Base-by-base conservation (phyloP, 2,329 filamentous ascomycete species). In the Fusarium heterosporum region DNA sequence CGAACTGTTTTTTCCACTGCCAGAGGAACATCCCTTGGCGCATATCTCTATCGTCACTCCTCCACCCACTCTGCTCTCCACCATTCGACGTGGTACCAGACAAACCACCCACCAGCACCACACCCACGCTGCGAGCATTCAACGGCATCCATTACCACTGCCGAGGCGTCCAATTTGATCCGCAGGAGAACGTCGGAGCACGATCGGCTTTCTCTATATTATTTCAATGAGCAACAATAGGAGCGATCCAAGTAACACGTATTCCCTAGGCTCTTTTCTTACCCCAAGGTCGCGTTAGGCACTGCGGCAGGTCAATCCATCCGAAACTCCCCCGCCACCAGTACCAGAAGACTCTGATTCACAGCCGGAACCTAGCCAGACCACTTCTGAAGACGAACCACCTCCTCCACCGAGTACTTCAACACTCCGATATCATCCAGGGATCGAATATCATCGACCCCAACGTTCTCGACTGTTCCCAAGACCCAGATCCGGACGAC, bases 251-350 rank as follows among this genome's bases (percentile, higher is more conserved):
- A 49, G 64, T 51, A 70, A 55, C 53, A 64, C 56, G 56, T 60
- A 58, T 59, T 50, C 55, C 58, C 16, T 10, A 17, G n/a, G 34
- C 34, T 36, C 34, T 10, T 16, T 9, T 17, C 16, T n/a, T 36
- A n/a, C 16, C 16, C 34, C 16, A 55, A 57, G 56, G 64, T 69
- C 73, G 68, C 74, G 73, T 76, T 76, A 75, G 74, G 74, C 45
- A 70, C 68, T 50, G 51, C 52, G 45, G 45, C 42, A 30, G 28
- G 48, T 51, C 58, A 46, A 46, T 51, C 17, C 45, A 26, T 55
- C 36, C 32, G 17, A 43, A 19, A 58, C 14, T 16, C n/a, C 32
- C 8, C 34, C 34, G 34, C 34, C 34, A 5, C 34, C 16, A n/a
- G 16, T 8, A 36, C 34, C 34, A 17, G 16, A 36, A 36, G 34